Conservation (phyloP, 23 red algal species). For the Agarophyton chilense region DNA sequence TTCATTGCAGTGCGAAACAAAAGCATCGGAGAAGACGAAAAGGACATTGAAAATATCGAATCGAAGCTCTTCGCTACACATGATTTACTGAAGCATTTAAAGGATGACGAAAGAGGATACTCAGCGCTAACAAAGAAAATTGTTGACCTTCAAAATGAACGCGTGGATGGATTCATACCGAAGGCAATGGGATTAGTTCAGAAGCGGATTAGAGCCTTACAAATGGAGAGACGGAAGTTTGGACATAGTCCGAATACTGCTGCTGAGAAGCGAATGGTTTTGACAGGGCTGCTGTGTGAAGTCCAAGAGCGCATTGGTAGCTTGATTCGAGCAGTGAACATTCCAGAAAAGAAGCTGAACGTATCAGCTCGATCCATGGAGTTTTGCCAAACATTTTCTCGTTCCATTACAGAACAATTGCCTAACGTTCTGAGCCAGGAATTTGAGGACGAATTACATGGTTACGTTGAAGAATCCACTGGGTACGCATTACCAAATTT, state of each 20-base stretch:
- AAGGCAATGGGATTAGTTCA: not conserved
- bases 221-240: not conserved
- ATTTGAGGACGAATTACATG: not conserved
- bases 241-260: not conserved
- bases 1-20: constrained; percentile 53
- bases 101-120: constrained; percentile 1
- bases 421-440: not conserved
- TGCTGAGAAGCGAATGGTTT: not conserved
- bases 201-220: not conserved
- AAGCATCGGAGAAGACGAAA: constrained; percentile 21
- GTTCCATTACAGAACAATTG: not conserved
- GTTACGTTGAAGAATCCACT: not conserved
- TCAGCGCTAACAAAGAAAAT: constrained; percentile 15
- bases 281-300: not conserved
- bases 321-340: not conserved
- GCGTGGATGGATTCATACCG: constrained; percentile 18
- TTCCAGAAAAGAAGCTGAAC: not conserved
- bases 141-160: constrained; percentile 18
- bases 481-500: not conserved
- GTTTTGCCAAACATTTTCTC: not conserved
- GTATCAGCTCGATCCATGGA: not conserved
- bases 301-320: not conserved
- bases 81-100: constrained; percentile 32
- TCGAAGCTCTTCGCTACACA: constrained; percentile 10
- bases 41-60: constrained; percentile 12